Evolutionary conservation across 108 stramenopile genomes (phyloP).

Genomic region (Cyclotella sp.): DNA sequence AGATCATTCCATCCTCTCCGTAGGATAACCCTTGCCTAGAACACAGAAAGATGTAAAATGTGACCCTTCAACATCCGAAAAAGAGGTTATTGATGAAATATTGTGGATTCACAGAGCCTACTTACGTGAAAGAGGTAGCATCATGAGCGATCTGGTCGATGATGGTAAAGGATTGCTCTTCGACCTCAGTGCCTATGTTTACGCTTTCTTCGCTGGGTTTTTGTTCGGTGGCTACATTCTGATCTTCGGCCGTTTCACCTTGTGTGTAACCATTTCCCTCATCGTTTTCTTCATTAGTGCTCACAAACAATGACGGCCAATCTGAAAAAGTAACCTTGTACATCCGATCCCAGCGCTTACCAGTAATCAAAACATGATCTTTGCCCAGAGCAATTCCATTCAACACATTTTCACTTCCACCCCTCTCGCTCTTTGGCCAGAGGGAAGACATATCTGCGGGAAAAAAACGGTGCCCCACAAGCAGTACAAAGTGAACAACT

Average conservation of each 20-base stretch:
- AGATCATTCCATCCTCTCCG: slow-evolving; percentile 62
- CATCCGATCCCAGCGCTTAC: slow-evolving; percentile 80
- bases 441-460: slow-evolving; percentile 69
- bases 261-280: no score
- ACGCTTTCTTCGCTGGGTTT: no score
- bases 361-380: slow-evolving; percentile 77
- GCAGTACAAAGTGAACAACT: background rate
- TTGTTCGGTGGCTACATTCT: no score
- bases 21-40: slow-evolving; percentile 83
- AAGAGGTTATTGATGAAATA: slow-evolving; percentile 5
- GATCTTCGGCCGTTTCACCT: no score
- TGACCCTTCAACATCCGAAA: background rate
- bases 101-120: slow-evolving; percentile 1
- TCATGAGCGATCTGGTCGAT: no score
- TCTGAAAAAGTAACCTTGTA: slow-evolving; percentile 57
- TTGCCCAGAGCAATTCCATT: slow-evolving; percentile 86
- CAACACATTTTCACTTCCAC: slow-evolving; percentile 68
- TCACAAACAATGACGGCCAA: slow-evolving; percentile 50
- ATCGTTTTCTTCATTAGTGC: no score
- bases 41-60: slow-evolving; percentile 1
- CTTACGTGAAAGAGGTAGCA: slow-evolving; percentile 68
- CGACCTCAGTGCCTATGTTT: no score
- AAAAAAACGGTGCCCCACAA: background rate
- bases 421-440: slow-evolving; percentile 61
- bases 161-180: no score